These are phyloP conservation scores for Leccinum sublutescens DNA, from an alignment of 768 basidiomycete species.

Conservation along the genomic window DNA sequence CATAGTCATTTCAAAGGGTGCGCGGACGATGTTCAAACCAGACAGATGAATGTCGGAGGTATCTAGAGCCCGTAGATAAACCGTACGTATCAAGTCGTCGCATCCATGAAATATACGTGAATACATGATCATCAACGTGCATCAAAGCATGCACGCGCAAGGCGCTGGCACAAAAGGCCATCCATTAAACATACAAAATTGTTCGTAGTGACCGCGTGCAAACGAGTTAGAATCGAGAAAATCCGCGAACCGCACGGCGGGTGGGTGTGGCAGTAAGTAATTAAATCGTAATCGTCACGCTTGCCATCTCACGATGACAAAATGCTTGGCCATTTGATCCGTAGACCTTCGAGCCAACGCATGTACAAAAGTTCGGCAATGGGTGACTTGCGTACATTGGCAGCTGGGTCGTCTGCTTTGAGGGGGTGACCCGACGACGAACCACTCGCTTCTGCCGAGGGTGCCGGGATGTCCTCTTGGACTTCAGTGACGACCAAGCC, in stretches of 20 bases:
- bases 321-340: constrained; percentile 85
- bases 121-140: constrained; percentile 9
- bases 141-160: not conserved
- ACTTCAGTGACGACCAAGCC: constrained; percentile 84
- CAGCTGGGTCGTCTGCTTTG: constrained; percentile 39
- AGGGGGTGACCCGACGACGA: constrained; percentile 28
- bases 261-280: not conserved
- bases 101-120: constrained; percentile 15
- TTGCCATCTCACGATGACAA: constrained; percentile 31
- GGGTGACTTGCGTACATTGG: constrained; percentile 68
- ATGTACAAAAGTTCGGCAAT: constrained; percentile 96
- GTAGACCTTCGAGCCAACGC: constrained; percentile 92
- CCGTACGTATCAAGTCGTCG: not conserved
- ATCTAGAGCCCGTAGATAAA: not conserved
- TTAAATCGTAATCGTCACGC: no score
- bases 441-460: constrained; percentile 38
- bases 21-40: not conserved
- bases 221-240: constrained; percentile 1
- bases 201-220: constrained; percentile 2
- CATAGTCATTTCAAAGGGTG: not conserved
- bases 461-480: constrained; percentile 63
- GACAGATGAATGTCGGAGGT: not conserved
- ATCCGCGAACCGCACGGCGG: not conserved
- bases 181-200: not conserved
- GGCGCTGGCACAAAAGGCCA: not conserved